Evolutionary conservation across 2,329 filamentous ascomycete species (phyloP), one percentile per base, ranked within the genome.

Genomic region (Nemania bipapillata): DNA sequence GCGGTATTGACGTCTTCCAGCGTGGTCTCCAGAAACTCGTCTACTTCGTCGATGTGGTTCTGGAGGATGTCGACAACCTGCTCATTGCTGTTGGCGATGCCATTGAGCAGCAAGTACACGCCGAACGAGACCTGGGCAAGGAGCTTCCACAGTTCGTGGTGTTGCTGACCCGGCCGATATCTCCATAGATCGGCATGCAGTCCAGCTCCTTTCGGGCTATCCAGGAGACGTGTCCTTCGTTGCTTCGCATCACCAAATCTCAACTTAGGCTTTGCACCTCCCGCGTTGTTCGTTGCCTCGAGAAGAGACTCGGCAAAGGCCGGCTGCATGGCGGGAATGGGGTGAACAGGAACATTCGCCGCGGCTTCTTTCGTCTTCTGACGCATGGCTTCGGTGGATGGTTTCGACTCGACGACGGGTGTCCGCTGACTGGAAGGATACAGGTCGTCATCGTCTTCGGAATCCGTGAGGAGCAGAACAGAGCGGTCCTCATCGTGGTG

Each of bases 71-170:
- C 90, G 71, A 97, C 90, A 12, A 97, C 95, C 78, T 97, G 92
- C 37, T 89, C 86, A 73, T 97, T 92, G 73, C 93, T 96, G 80
- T 95, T 97, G 61, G 96, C 94, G 79, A 96, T 88, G 69, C 90
- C 90, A 75, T 94, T 90, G 63, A 96, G 88, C 65, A 98, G 82
- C 52, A 98, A 84, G 79, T 97, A 94, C 42, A 98, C 90, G 22
- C 96, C 95, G 79, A 98, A 98, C 1, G 93, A 91, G 74, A 98
- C 94, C 80, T 98, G 95, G 17, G 95, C 90, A 77, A 96, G 88
- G 56, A 97, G 87, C 82, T 97, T 97, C 84, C 91, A 91, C 68
- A 98, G 83, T 71, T 96, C 93, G 77, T 98, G 96, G 77, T 93
- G 91, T 75, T 89, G 87, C 78, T 96, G 92, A 50, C 89, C 89